Conservation (phyloP, 345 rosid genomes). For the Mallotus nudiflorus region DNA sequence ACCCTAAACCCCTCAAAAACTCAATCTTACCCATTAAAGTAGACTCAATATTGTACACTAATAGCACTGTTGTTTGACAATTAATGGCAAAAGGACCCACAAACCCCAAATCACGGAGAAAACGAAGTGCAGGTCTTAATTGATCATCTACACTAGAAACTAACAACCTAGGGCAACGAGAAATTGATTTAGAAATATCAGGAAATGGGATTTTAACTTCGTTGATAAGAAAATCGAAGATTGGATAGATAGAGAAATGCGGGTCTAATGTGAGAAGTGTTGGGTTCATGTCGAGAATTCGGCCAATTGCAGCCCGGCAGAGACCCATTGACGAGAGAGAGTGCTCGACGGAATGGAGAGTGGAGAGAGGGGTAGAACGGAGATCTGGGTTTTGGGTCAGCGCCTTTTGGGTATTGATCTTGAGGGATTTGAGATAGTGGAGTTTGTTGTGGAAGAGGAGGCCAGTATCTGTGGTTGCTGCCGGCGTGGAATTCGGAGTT, state of each 20-base stretch:
- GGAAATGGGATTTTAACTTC: constrained; percentile 52
- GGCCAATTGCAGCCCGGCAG: constrained; percentile 56
- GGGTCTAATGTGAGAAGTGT: constrained; percentile 68
- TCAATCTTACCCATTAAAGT: constrained; percentile 62
- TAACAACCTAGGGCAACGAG: constrained; percentile 71
- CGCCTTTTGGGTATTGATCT: constrained; percentile 66
- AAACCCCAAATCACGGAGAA: constrained; percentile 59
- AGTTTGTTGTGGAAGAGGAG: constrained; percentile 72
- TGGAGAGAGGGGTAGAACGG: constrained; percentile 74
- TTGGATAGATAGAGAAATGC: constrained; percentile 46
- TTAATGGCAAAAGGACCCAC: constrained; percentile 41
- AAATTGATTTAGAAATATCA: constrained; percentile 54
- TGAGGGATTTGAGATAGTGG: constrained; percentile 62
- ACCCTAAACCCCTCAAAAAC: constrained; percentile 49
- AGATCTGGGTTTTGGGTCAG: constrained; percentile 64
- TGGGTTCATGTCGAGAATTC: constrained; percentile 83
- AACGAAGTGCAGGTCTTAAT: constrained; percentile 57
- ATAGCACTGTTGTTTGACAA: constrained; percentile 53
- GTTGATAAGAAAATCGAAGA: constrained; percentile 57
- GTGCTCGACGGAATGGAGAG: constrained; percentile 57
- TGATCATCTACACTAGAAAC: constrained; percentile 48
- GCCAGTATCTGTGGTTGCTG: constrained; percentile 44
- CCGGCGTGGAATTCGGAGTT: not conserved
- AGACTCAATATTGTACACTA: constrained; percentile 61
- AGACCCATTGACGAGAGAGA: constrained; percentile 68